phyloP scores from a whole-genome alignment of 2,329 filamentous ascomycete species.

The Ambrosiella xylebori region DNA sequence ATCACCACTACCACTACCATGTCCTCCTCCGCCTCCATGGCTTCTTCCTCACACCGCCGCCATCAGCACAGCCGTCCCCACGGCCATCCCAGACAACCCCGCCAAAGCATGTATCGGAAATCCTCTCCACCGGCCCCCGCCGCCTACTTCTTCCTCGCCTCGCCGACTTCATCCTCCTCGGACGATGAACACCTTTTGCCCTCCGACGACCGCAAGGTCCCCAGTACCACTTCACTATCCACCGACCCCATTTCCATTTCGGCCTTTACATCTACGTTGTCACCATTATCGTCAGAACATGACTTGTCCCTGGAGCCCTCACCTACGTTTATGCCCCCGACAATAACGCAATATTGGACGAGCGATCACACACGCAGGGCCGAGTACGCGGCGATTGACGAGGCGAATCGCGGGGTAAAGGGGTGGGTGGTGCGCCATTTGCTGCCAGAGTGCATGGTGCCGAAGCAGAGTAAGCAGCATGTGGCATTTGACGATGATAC shows the following conservation, averaged over 20 bases:
- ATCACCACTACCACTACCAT: constrained; percentile 5
- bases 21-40: constrained; percentile 25
- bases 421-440: constrained; percentile 42
- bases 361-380: constrained; percentile 43
- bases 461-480: constrained; percentile 29
- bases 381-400: constrained; percentile 51
- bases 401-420: constrained; percentile 39
- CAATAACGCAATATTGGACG: constrained; percentile 47
- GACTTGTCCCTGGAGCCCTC: not conserved
- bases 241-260: not conserved
- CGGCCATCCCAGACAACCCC: constrained; percentile 16
- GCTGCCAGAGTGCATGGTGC: constrained; percentile 43
- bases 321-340: constrained; percentile 20
- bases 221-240: not conserved
- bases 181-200: not conserved
- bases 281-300: not conserved
- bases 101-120: constrained; percentile 11
- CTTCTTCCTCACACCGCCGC: constrained; percentile 17
- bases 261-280: not conserved
- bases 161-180: constrained; percentile 1
- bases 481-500: constrained; percentile 43
- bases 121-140: constrained; percentile 18
- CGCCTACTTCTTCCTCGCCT: constrained; percentile 34
- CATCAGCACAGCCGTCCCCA: constrained; percentile 13
- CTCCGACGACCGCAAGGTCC: not conserved